Conservation (phyloP, 1,284 basidiomycete genomes). For the Calocybe gambosa region DNA sequence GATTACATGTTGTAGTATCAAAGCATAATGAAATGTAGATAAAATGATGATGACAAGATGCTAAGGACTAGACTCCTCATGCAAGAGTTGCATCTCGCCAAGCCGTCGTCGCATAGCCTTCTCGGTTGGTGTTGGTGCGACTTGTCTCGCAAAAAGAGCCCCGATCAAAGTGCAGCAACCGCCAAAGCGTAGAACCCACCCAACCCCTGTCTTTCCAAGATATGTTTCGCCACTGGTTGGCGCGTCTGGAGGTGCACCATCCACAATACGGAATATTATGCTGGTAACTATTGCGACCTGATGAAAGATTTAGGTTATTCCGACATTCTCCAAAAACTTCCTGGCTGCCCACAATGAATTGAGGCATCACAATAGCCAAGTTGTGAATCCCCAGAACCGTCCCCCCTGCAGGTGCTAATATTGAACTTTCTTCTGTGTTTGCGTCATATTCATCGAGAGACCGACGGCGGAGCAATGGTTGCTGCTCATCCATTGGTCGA, state of each 20-base stretch:
- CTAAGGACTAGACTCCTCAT: constrained; percentile 51
- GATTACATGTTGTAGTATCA: neutral
- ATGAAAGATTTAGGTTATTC: neutral
- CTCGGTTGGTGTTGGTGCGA: constrained; percentile 84
- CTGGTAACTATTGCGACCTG: constrained; percentile 88
- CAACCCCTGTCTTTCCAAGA: constrained; percentile 80
- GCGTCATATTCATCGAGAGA: constrained; percentile 53
- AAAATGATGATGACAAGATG: constrained; percentile 1
- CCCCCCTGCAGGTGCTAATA: constrained; percentile 69
- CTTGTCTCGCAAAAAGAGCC: constrained; percentile 70
- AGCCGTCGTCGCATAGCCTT: constrained; percentile 78
- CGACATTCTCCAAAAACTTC: neutral
- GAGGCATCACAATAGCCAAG: constrained; percentile 87
- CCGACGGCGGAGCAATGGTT: constrained; percentile 63
- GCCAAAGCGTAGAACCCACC: constrained; percentile 92
- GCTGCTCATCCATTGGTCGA: constrained; percentile 43
- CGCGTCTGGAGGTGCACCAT: constrained; percentile 38
- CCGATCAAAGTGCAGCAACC: constrained; percentile 74
- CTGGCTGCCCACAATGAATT: constrained; percentile 72
- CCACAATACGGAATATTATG: constrained; percentile 79
- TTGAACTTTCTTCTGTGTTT: constrained; percentile 34
- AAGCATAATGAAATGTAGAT: constrained; percentile 1
- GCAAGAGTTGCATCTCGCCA: constrained; percentile 69
- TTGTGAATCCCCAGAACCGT: constrained; percentile 96
- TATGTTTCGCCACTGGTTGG: constrained; percentile 51